A percentile compares a stretch with the other conserved stretches of the same genome.
Evolutionary conservation across 352 stramenopile genomes (phyloP).

Genomic region (Phytophthora crassamura): DNA sequence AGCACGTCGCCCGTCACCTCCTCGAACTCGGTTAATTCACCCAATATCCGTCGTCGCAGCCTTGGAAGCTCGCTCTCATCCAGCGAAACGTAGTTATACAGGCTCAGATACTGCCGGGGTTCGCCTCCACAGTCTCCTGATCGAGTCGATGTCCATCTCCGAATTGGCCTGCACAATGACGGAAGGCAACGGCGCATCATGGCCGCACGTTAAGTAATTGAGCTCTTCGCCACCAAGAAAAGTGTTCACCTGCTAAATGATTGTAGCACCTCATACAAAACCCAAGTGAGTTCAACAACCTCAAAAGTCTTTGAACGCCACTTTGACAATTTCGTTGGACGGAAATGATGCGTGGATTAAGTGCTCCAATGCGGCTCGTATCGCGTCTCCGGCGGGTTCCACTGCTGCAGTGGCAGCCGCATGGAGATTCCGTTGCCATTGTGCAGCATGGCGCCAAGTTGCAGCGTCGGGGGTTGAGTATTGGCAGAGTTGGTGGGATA

Average conservation of each 20-base stretch:
- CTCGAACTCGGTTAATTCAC: not conserved
- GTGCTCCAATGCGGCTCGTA: constrained; percentile 7
- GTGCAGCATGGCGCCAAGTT: not conserved
- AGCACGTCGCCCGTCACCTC: too few species aligned
- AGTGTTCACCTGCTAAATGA: constrained; percentile 8
- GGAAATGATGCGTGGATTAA: constrained; percentile 17
- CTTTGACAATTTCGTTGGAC: constrained; percentile 14
- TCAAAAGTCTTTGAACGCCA: constrained; percentile 17
- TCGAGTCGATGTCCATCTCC: constrained; percentile 14
- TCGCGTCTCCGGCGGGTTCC: constrained; percentile 14
- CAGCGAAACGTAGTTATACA: constrained; percentile 58
- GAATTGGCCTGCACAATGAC: constrained; percentile 4
- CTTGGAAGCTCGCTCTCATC: constrained; percentile 36
- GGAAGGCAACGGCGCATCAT: constrained; percentile 17
- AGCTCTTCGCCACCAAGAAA: constrained; percentile 5
- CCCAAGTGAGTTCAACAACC: not conserved
- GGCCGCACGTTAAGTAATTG: constrained; percentile 12
- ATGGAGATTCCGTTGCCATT: constrained; percentile 2
- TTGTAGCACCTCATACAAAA: constrained; percentile 17
- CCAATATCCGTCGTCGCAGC: constrained; percentile 37
- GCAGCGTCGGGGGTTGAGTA: constrained; percentile 15
- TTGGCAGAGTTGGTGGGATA: constrained; percentile 1
- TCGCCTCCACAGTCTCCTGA: not conserved
- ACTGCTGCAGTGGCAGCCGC: constrained; percentile 16
- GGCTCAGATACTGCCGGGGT: constrained; percentile 47